Conservation (phyloP, 257 asterid species). For the Prunella vulgaris region DNA sequence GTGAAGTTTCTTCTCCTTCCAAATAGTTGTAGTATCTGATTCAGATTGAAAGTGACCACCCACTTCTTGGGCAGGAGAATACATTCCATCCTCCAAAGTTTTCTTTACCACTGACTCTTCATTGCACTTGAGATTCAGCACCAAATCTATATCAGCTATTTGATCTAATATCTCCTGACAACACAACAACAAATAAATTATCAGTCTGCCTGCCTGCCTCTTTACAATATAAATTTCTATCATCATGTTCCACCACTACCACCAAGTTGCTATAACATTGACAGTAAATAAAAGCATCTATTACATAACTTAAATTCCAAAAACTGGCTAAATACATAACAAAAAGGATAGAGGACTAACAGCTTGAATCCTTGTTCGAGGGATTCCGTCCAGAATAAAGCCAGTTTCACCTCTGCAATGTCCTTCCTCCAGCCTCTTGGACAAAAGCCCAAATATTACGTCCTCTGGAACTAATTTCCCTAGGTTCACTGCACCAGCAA, state of each 20-base stretch:
- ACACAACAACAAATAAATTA: neutral
- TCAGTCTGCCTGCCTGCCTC: neutral
- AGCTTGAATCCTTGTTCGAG: slow-evolving; percentile 78
- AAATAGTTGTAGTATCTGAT: no score
- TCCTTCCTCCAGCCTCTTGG: slow-evolving; percentile 88
- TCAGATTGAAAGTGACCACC: slow-evolving; percentile 34
- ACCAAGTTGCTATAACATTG: no score
- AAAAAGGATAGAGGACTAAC: slow-evolving; percentile 32
- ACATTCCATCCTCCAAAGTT: slow-evolving; percentile 29
- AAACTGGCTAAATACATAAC: no score
- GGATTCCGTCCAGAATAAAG: slow-evolving; percentile 86
- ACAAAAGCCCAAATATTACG: slow-evolving; percentile 65
- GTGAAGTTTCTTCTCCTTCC: no score
- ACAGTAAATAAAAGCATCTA: no score
- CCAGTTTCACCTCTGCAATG: slow-evolving; percentile 79
- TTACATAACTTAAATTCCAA: neutral
- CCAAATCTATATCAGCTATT: slow-evolving; percentile 74
- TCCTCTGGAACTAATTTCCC: slow-evolving; percentile 78
- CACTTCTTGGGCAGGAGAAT: slow-evolving; percentile 43
- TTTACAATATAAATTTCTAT: neutral
- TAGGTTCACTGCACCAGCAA: slow-evolving; percentile 63
- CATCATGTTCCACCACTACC: neutral
- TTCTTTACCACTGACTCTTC: slow-evolving; percentile 37
- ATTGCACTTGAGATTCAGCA: slow-evolving; percentile 68
- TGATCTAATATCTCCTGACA: slow-evolving; percentile 78